Conservation (phyloP, 2,329 filamentous ascomycete species). For the Curvularia lunata region DNA sequence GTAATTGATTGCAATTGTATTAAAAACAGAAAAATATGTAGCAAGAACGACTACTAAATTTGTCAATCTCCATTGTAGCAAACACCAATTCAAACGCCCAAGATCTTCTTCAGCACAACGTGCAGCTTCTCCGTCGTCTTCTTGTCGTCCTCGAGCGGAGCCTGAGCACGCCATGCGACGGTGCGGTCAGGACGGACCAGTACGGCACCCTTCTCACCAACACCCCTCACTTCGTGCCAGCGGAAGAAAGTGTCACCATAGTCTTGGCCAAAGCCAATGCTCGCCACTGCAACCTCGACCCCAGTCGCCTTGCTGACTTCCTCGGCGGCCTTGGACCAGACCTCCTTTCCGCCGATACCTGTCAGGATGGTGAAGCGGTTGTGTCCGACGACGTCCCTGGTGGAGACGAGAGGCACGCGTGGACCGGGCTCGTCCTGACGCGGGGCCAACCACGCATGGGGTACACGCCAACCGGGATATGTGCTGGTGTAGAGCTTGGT, state of each 20-base stretch:
- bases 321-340: not conserved
- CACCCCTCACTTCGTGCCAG: constrained; percentile 6
- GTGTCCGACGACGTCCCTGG: constrained; percentile 1
- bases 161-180: constrained; percentile 8
- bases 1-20: not conserved
- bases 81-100: not conserved
- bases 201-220: constrained; percentile 5
- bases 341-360: constrained; percentile 1
- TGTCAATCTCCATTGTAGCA: too few species aligned
- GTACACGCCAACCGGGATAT: constrained; percentile 7
- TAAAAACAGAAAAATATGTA: not conserved
- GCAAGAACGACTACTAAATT: not conserved
- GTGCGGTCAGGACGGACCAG: constrained; percentile 4
- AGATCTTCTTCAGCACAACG: not conserved
- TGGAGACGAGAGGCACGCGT: not conserved
- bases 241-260: constrained; percentile 3
- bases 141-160: not conserved
- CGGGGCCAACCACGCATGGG: constrained; percentile 1
- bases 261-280: constrained; percentile 4
- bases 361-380: constrained; percentile 7
- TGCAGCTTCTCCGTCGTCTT: constrained; percentile 1
- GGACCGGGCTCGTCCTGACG: not conserved
- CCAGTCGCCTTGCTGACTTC: not conserved
- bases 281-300: constrained; percentile 1
- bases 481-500: constrained; percentile 9